Evolutionary conservation across 768 basidiomycete genomes (phyloP), one percentile per base, ranked within the genome.

Genomic region (Rhizopogon vinicolor): DNA sequence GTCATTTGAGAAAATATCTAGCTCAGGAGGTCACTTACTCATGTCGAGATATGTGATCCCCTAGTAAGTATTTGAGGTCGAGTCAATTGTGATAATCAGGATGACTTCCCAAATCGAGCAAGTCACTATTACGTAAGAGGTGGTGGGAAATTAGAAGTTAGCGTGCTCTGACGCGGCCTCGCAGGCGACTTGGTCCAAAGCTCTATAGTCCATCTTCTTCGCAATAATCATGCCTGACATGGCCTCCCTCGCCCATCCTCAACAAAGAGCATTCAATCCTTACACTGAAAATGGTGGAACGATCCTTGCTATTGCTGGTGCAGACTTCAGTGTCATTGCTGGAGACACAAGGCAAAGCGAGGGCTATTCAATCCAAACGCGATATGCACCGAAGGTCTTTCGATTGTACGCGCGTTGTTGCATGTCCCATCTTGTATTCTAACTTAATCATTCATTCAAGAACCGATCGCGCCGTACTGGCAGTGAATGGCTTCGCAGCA

Each of bases 341-440:
- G 92, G 94, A 51, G 96, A 99, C 74, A 99, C 96, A 43, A 78
- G 96, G 54, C 97, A 98, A 76, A 93, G 87, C 61, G 91, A 95
- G 69, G 96, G 96, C n/a, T 98, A 91, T 74, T 90, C 78, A 68
- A 99, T 99, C 71, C 96, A 99, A 78, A 97, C 96, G 57, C 82
- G 96, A 70, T 98, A 97, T 71, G 93, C 93, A 7, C 87, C 93
- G 42, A 96, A 98, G 73, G 93, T 98, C 56, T 97, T 94, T 75
- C 80, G 84, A 75, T 73, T 99, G 92, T 97, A 65, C 74, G 92
- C 56, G 58, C 44, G 10, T 52, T 67, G 28, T 37, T 50, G 4
- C n/a, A 37, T 10, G n/a, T 16, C 22, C n/a, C 19, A 12, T 18
- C 31, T 18, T 28, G 14, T 13, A 39, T 35, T 29, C 18, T 57